Conservation (phyloP, 192 early-diverging fungal species). For the Globomyces pollinis-pini region DNA sequence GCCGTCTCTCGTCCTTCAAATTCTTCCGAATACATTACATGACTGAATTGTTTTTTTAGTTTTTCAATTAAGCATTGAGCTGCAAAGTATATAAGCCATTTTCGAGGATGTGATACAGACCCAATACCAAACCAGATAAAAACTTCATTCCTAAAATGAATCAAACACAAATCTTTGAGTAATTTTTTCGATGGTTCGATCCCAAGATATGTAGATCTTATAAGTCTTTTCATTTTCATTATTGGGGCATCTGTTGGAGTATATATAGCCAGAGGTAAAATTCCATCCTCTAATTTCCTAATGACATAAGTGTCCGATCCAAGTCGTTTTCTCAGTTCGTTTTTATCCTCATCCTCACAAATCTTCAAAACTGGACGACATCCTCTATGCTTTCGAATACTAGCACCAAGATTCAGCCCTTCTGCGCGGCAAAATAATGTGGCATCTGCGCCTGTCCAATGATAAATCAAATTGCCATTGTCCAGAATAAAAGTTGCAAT, state of each 20-base stretch:
- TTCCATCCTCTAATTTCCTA: too few relatives aligned
- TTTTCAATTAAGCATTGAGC: neutral
- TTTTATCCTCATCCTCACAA: constrained; percentile 20
- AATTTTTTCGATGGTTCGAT: constrained; percentile 11
- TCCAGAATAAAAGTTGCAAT: constrained; percentile 24
- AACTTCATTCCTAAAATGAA: constrained; percentile 14
- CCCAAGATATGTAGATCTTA: constrained; percentile 26
- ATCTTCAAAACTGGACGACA: constrained; percentile 27
- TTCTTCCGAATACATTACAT: neutral
- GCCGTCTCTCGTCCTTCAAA: constrained; percentile 1
- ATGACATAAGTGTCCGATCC: too few relatives aligned
- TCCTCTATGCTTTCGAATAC: constrained; percentile 23
- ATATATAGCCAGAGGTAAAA: too few relatives aligned
- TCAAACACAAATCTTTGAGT: constrained; percentile 11
- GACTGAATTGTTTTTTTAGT: neutral
- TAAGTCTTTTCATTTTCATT: too few relatives aligned
- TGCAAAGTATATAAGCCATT: neutral
- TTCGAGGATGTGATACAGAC: neutral
- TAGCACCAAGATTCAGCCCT: constrained; percentile 25
- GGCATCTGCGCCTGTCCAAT: constrained; percentile 14
- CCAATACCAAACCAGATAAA: constrained; percentile 25
- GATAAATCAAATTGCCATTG: constrained; percentile 18
- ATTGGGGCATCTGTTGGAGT: too few relatives aligned
- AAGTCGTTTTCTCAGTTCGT: too few relatives aligned
- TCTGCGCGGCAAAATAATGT: constrained; percentile 24